Evolutionary conservation across 1,139 yeast species (phyloP).

Genomic region (Hyphopichia buzzinii): DNA sequence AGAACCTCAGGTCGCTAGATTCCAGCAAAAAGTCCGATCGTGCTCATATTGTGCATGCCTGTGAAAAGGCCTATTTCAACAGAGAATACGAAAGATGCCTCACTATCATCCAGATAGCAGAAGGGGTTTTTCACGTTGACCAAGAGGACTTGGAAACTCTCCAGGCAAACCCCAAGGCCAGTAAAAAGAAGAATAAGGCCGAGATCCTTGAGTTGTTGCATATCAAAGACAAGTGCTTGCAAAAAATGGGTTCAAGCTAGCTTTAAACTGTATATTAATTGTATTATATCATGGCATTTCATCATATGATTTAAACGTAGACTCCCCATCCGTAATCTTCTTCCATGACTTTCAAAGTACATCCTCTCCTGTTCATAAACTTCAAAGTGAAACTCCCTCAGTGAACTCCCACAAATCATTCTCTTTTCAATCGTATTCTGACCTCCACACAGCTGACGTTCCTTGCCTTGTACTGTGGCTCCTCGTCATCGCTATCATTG

Average conservation of each 20-base stretch:
- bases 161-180: slow-evolving; percentile 25
- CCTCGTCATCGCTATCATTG: slow-evolving; percentile 32
- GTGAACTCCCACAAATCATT: slow-evolving; percentile 3
- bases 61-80: slow-evolving; percentile 51
- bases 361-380: no score
- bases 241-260: slow-evolving; percentile 7
- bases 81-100: slow-evolving; percentile 46
- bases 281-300: neutral
- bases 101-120: slow-evolving; percentile 26
- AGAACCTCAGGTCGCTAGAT: slow-evolving; percentile 20
- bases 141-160: slow-evolving; percentile 28
- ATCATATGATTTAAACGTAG: no score
- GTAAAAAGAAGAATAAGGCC: slow-evolving; percentile 33
- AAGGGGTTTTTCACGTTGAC: slow-evolving; percentile 28
- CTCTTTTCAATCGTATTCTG: slow-evolving; percentile 42
- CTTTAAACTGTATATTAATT: no score
- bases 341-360: no score
- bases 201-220: slow-evolving; percentile 46
- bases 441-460: slow-evolving; percentile 59
- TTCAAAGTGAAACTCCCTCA: no score
- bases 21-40: slow-evolving; percentile 32
- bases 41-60: slow-evolving; percentile 35
- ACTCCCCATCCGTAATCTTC: no score
- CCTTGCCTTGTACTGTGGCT: slow-evolving; percentile 43
- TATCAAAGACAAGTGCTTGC: slow-evolving; percentile 38